A percentile compares a stretch with the other conserved stretches of the same genome.
phyloP scores from a whole-genome alignment of 2,329 filamentous ascomycete genomes.

The Fusarium pininemorale region DNA sequence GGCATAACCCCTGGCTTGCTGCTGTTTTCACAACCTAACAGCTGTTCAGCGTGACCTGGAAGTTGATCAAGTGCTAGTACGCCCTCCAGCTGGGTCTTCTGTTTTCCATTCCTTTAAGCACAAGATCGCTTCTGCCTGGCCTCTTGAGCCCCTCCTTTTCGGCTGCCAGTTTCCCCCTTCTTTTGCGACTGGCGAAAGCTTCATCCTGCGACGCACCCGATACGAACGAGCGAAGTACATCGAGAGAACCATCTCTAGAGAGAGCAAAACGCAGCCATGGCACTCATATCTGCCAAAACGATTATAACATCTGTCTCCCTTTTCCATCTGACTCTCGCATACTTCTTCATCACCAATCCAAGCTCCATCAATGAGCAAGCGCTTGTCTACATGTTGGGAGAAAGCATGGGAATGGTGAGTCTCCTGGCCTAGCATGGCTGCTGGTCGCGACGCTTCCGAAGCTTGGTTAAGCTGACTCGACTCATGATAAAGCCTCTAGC shows the following conservation, averaged over 20 bases:
- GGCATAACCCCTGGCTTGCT: conserved; percentile 6
- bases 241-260: not conserved
- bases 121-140: not conserved
- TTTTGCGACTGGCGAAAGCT: not conserved
- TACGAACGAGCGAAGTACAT: not conserved
- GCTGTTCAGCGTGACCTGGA: conserved; percentile 24
- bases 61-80: conserved; percentile 16
- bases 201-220: not conserved
- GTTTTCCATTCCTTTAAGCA: not conserved
- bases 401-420: conserved; percentile 82
- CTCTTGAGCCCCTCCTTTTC: not conserved
- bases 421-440: not conserved
- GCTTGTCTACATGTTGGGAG: conserved; percentile 81
- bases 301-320: conserved; percentile 84
- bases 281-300: conserved; percentile 79
- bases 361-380: conserved; percentile 78
- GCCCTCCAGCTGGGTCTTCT: not conserved
- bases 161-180: not conserved
- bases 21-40: not conserved
- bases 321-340: conserved; percentile 85
- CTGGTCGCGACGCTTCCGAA: not conserved
- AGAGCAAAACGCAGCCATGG: conserved; percentile 65
- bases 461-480: not conserved
- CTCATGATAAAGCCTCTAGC: conserved; percentile 53
- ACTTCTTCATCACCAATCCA: conserved; percentile 83